A percentile compares a stretch with the other conserved stretches of the same genome.
phyloP scores from a whole-genome alignment of 2,329 filamentous ascomycete species.

The Bipolaris zeicola region DNA sequence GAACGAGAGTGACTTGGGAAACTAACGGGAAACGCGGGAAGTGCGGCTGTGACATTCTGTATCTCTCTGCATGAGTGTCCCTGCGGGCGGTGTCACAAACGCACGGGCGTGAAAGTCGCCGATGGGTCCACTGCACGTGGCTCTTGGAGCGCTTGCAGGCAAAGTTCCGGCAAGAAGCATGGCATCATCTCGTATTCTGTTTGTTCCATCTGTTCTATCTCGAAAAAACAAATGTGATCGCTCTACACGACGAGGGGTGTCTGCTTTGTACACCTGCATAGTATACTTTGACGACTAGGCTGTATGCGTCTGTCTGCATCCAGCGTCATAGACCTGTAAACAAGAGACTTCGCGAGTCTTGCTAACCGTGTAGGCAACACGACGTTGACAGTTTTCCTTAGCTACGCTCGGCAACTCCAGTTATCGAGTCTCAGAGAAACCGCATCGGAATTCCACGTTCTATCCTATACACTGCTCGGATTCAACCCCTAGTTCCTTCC shows the following conservation, averaged over 20 bases:
- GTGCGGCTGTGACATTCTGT: background rate
- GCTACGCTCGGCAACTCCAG: background rate
- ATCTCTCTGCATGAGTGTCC: background rate
- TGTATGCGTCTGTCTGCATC: background rate
- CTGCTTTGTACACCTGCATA: no score
- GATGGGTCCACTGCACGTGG: conserved; percentile 2
- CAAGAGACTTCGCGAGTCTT: background rate
- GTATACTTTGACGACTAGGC: background rate
- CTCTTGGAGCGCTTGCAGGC: background rate
- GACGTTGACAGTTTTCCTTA: no score
- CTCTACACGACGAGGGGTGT: no score
- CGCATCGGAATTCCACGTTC: background rate
- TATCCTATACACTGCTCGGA: background rate
- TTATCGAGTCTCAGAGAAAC: background rate
- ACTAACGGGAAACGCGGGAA: background rate
- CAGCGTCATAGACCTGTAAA: background rate
- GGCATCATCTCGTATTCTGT: background rate
- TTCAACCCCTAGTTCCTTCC: background rate
- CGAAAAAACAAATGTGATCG: no score
- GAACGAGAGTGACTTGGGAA: no score
- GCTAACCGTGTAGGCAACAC: background rate
- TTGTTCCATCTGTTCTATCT: no score
- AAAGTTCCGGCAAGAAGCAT: background rate
- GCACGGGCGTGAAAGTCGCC: conserved; percentile 1
- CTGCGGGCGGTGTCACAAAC: conserved; percentile 1